Percentiles rank a stretch among this genome's conserved stretches.
phyloP scores from a whole-genome alignment of 2,329 filamentous ascomycete species.

The Aureobasidium sp. region DNA sequence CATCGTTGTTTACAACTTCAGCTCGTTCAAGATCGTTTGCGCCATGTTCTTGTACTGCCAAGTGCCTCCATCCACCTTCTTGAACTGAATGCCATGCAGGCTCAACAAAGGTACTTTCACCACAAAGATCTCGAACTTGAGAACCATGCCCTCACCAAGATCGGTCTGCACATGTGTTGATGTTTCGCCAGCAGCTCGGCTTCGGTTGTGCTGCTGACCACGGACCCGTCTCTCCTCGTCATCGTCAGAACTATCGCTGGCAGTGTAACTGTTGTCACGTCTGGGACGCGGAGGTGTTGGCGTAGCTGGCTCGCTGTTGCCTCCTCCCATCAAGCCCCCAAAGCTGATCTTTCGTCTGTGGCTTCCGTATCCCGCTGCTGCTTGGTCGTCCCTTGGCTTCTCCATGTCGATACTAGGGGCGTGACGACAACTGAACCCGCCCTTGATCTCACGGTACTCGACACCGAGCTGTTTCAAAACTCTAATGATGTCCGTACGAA shows the following conservation, averaged over 20 bases:
- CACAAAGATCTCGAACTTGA: slow-evolving; percentile 93
- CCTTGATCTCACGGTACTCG: slow-evolving; percentile 87
- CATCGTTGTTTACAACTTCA: slow-evolving; percentile 56
- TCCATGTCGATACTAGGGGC: slow-evolving; percentile 83
- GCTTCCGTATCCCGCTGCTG: slow-evolving; percentile 38
- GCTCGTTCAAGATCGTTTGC: slow-evolving; percentile 81
- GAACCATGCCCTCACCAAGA: slow-evolving; percentile 71
- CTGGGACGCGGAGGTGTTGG: slow-evolving; percentile 45
- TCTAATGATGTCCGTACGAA: slow-evolving; percentile 82
- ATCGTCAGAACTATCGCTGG: slow-evolving; percentile 64
- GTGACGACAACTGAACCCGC: slow-evolving; percentile 85
- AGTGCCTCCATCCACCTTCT: slow-evolving; percentile 88
- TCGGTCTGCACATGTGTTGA: slow-evolving; percentile 89
- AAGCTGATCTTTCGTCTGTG: slow-evolving; percentile 81
- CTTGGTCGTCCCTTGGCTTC: slow-evolving; percentile 30
- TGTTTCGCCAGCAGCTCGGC: slow-evolving; percentile 70
- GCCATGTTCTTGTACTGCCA: slow-evolving; percentile 99
- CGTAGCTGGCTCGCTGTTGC: slow-evolving; percentile 61
- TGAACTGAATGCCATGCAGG: slow-evolving; percentile 95
- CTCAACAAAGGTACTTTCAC: slow-evolving; percentile 93
- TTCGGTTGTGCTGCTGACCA: slow-evolving; percentile 26
- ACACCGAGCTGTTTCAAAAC: slow-evolving; percentile 83
- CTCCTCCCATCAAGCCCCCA: slow-evolving; percentile 58
- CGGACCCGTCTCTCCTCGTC: slow-evolving; percentile 20
- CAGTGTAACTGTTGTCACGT: slow-evolving; percentile 63